Base-by-base conservation (phyloP, 345 rosid species). In the Camelina hispida region DNA sequence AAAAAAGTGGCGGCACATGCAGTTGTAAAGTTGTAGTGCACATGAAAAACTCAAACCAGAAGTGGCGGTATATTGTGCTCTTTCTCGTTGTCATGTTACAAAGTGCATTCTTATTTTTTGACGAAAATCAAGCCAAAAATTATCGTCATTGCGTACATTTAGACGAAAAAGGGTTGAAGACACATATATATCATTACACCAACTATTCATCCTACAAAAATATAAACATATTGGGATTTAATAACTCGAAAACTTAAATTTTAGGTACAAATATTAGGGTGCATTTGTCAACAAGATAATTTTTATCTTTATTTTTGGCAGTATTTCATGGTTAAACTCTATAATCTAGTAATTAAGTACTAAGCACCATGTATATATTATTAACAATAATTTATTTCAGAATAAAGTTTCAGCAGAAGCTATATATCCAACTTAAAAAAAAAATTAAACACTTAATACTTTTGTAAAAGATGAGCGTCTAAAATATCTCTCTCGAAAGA, bases 1-100 rank as follows among this genome's bases (percentile, higher is more conserved):
- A 2, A 59, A 55, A 59, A 59, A 11, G 28, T 18, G 46, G 46
- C 25, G 28, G 22, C 46, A 59, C 1, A 28, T 28, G 30, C 30
- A 17, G 44, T 16, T 58, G 43, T 58, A 34, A 58, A 57, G 44
- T 57, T 57, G 42, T 57, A 57, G 37, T 22, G 32, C 18, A 9
- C 23, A n/a, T 4, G 62, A 58, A 28, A 28, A 28, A 32, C 22
- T 30, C 42, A 57, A 32, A 57, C 42, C 37, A 57, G 32, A 9
- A n/a, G 22, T 37, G 37, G 4, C 7, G 42, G 42, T 57, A 50
- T 43, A 37, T 2, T 37, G 11, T 2, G 11, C 3, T 2, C 42
- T 10, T 37, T 37, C 11, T 37, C 10, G 40, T 37, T 37, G 9
- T 37, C 40, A 37, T 37, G 2, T 37, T 1, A 40, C 5, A 40